A percentile compares a stretch with the other conserved stretches of the same genome.
These are phyloP conservation scores for Hsuehochloa calcarea DNA, from an alignment of 176 grass and related monocot species.

Conservation along the genomic window DNA sequence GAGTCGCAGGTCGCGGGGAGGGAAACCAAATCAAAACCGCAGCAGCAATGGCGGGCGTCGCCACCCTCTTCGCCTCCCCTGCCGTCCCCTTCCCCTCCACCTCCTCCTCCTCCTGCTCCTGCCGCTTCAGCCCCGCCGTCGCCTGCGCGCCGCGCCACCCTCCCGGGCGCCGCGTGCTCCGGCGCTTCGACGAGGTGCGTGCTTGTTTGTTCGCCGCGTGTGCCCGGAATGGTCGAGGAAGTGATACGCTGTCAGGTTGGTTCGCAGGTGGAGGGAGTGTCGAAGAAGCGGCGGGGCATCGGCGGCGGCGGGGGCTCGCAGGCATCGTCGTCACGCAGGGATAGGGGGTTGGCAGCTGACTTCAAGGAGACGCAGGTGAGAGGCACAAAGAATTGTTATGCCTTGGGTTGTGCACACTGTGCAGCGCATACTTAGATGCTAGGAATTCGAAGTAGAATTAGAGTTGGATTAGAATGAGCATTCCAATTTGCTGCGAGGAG, in stretches of 20 bases:
- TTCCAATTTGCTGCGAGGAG: background rate
- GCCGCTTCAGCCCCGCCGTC: slow-evolving; percentile 48
- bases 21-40: slow-evolving; percentile 42
- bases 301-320: slow-evolving; percentile 38
- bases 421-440: background rate
- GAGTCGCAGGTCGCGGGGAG: background rate
- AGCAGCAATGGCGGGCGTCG: slow-evolving; percentile 40
- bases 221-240: background rate
- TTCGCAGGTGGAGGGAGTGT: slow-evolving; percentile 48
- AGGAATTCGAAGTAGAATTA: background rate
- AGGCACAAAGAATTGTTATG: background rate
- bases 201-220: background rate
- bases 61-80: slow-evolving; percentile 45
- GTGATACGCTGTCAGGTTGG: background rate
- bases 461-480: background rate
- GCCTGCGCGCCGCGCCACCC: slow-evolving; percentile 41
- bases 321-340: slow-evolving; percentile 38
- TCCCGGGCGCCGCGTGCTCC: slow-evolving; percentile 23
- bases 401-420: slow-evolving; percentile 10
- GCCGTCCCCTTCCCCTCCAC: slow-evolving; percentile 34
- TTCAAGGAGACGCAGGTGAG: slow-evolving; percentile 64
- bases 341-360: slow-evolving; percentile 43
- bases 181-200: slow-evolving; percentile 46
- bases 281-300: slow-evolving; percentile 57
- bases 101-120: slow-evolving; percentile 38